These are phyloP conservation scores for Cicer bijugum DNA, from an alignment of 306 rosid genomes.

Conservation along the genomic window DNA sequence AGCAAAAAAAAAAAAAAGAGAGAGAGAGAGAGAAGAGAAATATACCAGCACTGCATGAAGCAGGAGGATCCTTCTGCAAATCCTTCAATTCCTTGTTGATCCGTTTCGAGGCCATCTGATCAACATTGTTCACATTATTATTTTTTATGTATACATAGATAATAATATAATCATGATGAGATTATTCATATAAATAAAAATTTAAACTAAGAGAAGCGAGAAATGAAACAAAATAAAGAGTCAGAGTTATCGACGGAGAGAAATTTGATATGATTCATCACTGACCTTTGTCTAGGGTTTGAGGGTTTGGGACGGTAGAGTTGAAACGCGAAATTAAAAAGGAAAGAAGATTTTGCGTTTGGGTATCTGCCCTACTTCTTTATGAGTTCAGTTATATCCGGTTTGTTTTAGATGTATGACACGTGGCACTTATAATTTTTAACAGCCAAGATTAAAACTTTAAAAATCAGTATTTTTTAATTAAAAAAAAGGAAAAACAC, in stretches of 20 bases:
- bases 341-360: too few species aligned
- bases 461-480: background rate
- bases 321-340: background rate
- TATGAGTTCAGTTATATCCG: background rate
- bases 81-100: slow-evolving; percentile 71
- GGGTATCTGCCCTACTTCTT: too few species aligned
- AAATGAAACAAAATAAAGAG: background rate
- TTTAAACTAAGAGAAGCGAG: background rate
- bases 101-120: slow-evolving; percentile 57
- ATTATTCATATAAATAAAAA: background rate
- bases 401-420: background rate
- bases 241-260: background rate
- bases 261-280: background rate
- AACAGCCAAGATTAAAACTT: background rate
- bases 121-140: slow-evolving; percentile 11
- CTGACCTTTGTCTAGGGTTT: slow-evolving; percentile 36
- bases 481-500: too few species aligned
- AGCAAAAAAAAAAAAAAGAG: background rate
- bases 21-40: background rate
- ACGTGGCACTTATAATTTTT: background rate
- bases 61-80: slow-evolving; percentile 71
- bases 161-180: background rate
- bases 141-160: background rate
- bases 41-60: slow-evolving; percentile 71
- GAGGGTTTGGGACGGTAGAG: slow-evolving; percentile 19